Conservation (phyloP, 2,329 filamentous ascomycete species). For the Colletotrichum salicis region DNA sequence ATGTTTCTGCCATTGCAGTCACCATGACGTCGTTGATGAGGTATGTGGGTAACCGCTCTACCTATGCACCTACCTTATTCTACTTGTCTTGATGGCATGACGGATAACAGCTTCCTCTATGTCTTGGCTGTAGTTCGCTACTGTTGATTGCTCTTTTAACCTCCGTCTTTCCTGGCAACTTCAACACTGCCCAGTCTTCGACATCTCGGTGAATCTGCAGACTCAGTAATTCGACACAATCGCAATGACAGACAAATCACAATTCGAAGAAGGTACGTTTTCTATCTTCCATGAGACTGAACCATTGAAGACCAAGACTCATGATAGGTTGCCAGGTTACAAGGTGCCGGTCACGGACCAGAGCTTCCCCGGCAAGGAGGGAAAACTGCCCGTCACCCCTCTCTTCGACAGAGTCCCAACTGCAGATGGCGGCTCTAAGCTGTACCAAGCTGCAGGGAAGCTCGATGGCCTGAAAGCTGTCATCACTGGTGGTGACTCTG, state of each 20-base stretch:
- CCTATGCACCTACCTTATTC: slow-evolving; percentile 1
- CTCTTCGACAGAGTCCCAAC: slow-evolving; percentile 74
- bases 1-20: slow-evolving; percentile 27
- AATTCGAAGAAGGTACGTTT: slow-evolving; percentile 38
- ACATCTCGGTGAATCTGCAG: background rate
- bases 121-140: background rate
- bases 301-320: background rate
- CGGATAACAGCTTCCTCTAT: background rate
- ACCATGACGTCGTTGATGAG: slow-evolving; percentile 36
- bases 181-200: too few relatives aligned
- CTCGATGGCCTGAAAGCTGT: slow-evolving; percentile 79
- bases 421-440: slow-evolving; percentile 72
- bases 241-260: slow-evolving; percentile 32
- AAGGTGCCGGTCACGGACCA: slow-evolving; percentile 53
- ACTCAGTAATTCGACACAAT: background rate
- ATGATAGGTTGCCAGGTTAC: slow-evolving; percentile 43
- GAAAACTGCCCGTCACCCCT: slow-evolving; percentile 65
- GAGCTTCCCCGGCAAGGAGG: slow-evolving; percentile 55
- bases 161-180: too few relatives aligned
- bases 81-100: slow-evolving; percentile 15
- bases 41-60: slow-evolving; percentile 25
- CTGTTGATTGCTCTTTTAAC: background rate
- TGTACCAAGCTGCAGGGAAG: slow-evolving; percentile 81
- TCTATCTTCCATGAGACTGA: too few relatives aligned
- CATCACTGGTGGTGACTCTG: slow-evolving; percentile 84